Base-by-base conservation (phyloP, 1,284 basidiomycete species). In the Sporisorium reilianum region DNA sequence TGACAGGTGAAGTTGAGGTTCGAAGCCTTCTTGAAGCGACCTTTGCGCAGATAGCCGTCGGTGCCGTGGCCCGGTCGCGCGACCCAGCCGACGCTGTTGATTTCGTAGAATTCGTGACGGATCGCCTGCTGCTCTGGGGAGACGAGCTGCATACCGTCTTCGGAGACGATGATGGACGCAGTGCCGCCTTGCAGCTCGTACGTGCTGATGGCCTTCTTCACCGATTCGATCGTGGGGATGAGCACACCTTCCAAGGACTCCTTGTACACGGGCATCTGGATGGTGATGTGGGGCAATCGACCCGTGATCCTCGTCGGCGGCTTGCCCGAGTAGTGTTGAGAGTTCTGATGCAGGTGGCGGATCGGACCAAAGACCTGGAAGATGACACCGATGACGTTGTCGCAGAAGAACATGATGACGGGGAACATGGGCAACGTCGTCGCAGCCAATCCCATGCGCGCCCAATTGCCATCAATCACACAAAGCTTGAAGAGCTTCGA, bases 21-120 rank as follows among this genome's bases (percentile, higher is more conserved):
- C 0, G 90, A 91, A 0, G 92, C 92, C 85, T 94, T 94, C 88
- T 94, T 94, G 88, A 94, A 94, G 30, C 92, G 89, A 66, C 93
- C 93, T n/a, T 91, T 91, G 56, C 93, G 91, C 59, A 89, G 88
- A 86, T 90, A 94, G 0, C 91, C 92, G 79, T 89, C 89, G 20
- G 84, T 77, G 78, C 90, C 89, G 82, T 92, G 90, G 49, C 87
- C 88, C 4, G 93, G 92, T 52, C 93, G 90, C 23, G 93, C 90
- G 62, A 93, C 91, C 89, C 91, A 94, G 38, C 91, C 92, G 77
- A 93, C 91, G 78, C 90, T 91, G 80, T 93, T 91, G 26, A 64
- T 56, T 55, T 91, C 90, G 80, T 94, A 94, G 84, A 90, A 94
- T 25, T 88, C 85, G 26, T 90, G 89, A 25, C 93, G 89, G 41